These are phyloP conservation scores for Exophiala bonariae DNA, from an alignment of 2,329 filamentous ascomycete species.

Conservation along the genomic window DNA sequence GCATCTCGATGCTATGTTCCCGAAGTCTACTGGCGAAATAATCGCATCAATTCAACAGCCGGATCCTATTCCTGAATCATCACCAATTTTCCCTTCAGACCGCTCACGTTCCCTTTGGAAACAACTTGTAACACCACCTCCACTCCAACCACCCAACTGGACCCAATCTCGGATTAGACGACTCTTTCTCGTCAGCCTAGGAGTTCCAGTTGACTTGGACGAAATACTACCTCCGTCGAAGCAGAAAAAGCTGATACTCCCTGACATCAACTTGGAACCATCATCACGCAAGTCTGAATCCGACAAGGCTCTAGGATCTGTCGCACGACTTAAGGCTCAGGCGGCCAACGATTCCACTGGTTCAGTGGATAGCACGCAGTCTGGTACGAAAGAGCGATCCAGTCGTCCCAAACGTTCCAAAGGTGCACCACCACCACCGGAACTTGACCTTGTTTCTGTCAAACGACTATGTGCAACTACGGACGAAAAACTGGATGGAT, in stretches of 20 bases:
- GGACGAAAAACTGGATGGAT: slow-evolving; percentile 74
- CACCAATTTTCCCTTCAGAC: slow-evolving; percentile 75
- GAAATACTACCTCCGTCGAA: slow-evolving; percentile 96
- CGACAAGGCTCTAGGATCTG: slow-evolving; percentile 49
- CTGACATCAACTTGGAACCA: slow-evolving; percentile 65
- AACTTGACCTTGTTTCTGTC: slow-evolving; percentile 76
- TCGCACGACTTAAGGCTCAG: slow-evolving; percentile 35
- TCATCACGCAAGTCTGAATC: slow-evolving; percentile 59
- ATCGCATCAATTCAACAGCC: slow-evolving; percentile 35
- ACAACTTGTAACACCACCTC: slow-evolving; percentile 90
- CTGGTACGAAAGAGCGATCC: slow-evolving; percentile 25
- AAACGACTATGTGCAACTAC: slow-evolving; percentile 80
- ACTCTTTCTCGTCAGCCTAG: slow-evolving; percentile 91
- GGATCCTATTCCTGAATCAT: slow-evolving; percentile 42
- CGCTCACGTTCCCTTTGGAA: slow-evolving; percentile 92
- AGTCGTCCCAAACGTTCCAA: slow-evolving; percentile 46
- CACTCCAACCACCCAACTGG: slow-evolving; percentile 95
- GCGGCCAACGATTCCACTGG: slow-evolving; percentile 34
- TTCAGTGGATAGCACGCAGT: slow-evolving; percentile 32
- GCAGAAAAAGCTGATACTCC: slow-evolving; percentile 94
- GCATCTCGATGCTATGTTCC: slow-evolving; percentile 47
- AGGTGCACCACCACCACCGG: slow-evolving; percentile 62
- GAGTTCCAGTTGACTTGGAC: slow-evolving; percentile 93
- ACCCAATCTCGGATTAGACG: slow-evolving; percentile 92
- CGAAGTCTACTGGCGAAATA: slow-evolving; percentile 35